Conservation (phyloP, 495 filamentous ascomycete genomes). For the Cetradonia linearis region DNA sequence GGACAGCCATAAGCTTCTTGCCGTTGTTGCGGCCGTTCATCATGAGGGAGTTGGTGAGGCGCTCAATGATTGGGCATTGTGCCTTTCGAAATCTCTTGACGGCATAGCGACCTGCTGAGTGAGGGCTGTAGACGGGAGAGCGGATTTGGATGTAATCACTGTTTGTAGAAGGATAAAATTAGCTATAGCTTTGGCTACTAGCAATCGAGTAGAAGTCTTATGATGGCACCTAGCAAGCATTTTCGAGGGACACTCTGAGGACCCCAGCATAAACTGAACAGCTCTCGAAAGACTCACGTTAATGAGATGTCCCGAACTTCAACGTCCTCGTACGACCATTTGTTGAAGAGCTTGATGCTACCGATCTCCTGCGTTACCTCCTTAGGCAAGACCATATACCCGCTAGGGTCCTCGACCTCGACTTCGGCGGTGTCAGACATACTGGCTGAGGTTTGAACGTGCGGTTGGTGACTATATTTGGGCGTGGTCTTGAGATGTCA, state of each 20-base stretch:
- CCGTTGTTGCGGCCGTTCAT: conserved; percentile 99
- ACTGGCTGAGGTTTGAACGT: conserved; percentile 33
- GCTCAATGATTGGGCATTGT: conserved; percentile 99
- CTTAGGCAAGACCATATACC: conserved; percentile 82
- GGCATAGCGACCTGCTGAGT: conserved; percentile 97
- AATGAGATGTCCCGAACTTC: conserved; percentile 99
- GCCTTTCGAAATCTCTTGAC: conserved; percentile 99
- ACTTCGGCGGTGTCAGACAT: conserved; percentile 97
- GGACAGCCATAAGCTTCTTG: conserved; percentile 99
- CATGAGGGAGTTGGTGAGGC: conserved; percentile 99
- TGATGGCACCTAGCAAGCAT: neutral
- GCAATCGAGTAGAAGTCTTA: too few species aligned
- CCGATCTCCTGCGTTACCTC: conserved; percentile 85
- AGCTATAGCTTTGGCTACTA: conserved; percentile 27
- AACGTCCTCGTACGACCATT: conserved; percentile 97
- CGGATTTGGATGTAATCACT: conserved; percentile 99
- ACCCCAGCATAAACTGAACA: neutral
- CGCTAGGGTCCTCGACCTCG: conserved; percentile 69
- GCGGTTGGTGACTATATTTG: neutral
- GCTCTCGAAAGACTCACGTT: conserved; percentile 60
- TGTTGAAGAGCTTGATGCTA: conserved; percentile 95
- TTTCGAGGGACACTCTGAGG: neutral
- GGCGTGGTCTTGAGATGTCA: neutral
- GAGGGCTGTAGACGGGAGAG: conserved; percentile 92
- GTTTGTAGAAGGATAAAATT: conserved; percentile 34